Evolutionary conservation across 495 filamentous ascomycete genomes (phyloP), one percentile per base, ranked within the genome.

Genomic region (Daldinia concentrica): DNA sequence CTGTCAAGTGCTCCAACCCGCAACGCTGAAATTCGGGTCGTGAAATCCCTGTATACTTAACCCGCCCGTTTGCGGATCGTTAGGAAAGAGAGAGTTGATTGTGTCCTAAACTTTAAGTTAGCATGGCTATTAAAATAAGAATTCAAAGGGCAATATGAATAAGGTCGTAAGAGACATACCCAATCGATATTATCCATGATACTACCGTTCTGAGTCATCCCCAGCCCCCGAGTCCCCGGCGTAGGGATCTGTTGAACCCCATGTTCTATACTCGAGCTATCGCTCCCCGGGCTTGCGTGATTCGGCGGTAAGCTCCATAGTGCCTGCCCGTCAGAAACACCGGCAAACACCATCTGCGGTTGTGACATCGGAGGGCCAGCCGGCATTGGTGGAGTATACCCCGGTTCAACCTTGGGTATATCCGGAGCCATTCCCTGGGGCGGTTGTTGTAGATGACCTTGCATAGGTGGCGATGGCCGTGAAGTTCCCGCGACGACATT

Each of bases 311-410:
- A 32, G 22, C 80, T 77, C 81, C 82, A 84, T 15, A 84, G 73
- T 0, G 74, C 82, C 54, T 83, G 81, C 8, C 82, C 81, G 58
- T 84, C 81, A 7, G 82, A 80, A 3, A 83, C 81, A 8, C 82
- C 82, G 4, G 79, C 77, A 57, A 80, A 84, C 0, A 82, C 81
- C 77, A 84, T 80, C 60, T 78, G 74, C 1, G 77, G 70, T 34
- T 73, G 75, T 34, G 66, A 58, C 6, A 66, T 54, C 39, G 68
- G 52, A 7, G 62, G 58, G 0, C 68, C 56, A 39, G 62, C 26
- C 24, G 61, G 57, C 59, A 71, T 70, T 32, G 67, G 69, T 12
- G 68, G 68, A 24, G 65, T 66, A 48, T 69, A 69, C 11, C 63
- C 65, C 37, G 65, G 73, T 39, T 72, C 69, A 32, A 69, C 41